Evolutionary conservation across 148 eudicot genomes (phyloP).

Genomic region (Rheum nobile): DNA sequence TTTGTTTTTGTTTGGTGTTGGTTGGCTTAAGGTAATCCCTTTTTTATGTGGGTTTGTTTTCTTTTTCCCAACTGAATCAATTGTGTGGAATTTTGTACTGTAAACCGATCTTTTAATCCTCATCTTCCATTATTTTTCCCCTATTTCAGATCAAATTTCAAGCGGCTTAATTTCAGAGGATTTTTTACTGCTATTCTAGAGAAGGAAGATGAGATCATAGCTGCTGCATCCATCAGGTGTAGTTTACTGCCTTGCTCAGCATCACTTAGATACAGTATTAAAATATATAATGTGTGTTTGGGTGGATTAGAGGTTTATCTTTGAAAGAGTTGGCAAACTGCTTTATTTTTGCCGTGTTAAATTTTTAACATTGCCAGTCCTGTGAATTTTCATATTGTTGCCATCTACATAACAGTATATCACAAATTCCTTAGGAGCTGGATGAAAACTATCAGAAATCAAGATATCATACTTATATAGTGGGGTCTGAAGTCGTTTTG

Average conservation of each 20-base stretch:
- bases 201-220: constrained; percentile 67
- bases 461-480: no score
- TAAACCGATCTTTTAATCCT: neutral
- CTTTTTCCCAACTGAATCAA: neutral
- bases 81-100: neutral
- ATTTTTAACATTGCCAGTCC: neutral
- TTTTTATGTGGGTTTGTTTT: neutral
- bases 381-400: neutral
- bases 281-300: neutral
- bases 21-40: neutral
- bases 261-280: neutral
- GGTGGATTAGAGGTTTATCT: neutral
- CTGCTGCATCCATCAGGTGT: constrained; percentile 83
- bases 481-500: neutral
- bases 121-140: neutral
- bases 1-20: neutral
- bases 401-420: no score
- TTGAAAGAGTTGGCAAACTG: neutral
- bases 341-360: neutral
- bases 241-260: neutral
- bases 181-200: constrained; percentile 67
- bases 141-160: constrained; percentile 63
- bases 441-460: neutral
- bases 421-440: neutral
- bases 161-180: constrained; percentile 58